Base-by-base conservation (phyloP, 2,329 filamentous ascomycete genomes). In the Penicillium occitanis region DNA sequence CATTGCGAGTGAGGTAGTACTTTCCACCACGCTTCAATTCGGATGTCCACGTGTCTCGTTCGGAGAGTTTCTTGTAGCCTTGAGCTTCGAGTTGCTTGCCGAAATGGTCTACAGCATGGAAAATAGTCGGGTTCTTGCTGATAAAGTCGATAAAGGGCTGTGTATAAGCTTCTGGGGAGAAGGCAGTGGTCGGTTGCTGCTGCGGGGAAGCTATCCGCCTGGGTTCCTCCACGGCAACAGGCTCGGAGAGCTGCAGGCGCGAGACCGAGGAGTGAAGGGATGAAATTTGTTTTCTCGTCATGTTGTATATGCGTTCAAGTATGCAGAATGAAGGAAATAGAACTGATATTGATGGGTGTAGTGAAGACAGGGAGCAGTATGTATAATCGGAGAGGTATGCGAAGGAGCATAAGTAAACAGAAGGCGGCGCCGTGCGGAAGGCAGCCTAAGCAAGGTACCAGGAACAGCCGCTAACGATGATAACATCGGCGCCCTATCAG, bases 101-200 rank as follows among this genome's bases (percentile, higher is more conserved):
- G 76, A 97, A 92, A 71, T 92, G 87, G 66, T 88, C 86, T 33
- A 97, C 93, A 1, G 92, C 88, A 74, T 99, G 95, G 78, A 96
- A 99, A 57, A 97, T 87, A 8, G 95, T 98, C 0, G 95, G 95
- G 75, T 97, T 97, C 68, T 91, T 86, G 53, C 88, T 91, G 81
- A 98, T 86, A 76, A 97, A 98, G 62, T 92, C 86, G 76, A 90
- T 90, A 77, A 96, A 97, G 0, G 93, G 92, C 79, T 92, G 84
- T 8, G 91, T 91, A 77, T 93, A 96, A 67, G 84, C 84, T 73
- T 88, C 88, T 4, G 80, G 78, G 11, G 69, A 70, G 61, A 79
- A 70, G 22, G 73, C 5, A 19, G 63, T 42, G 37, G 25, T 19
- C 4, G 42, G 14, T 33, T 57, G 66, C 62, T 6, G 69, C 51